Base-by-base conservation (phyloP, 2,329 filamentous ascomycete species). In the Plectosphaerella sp. region DNA sequence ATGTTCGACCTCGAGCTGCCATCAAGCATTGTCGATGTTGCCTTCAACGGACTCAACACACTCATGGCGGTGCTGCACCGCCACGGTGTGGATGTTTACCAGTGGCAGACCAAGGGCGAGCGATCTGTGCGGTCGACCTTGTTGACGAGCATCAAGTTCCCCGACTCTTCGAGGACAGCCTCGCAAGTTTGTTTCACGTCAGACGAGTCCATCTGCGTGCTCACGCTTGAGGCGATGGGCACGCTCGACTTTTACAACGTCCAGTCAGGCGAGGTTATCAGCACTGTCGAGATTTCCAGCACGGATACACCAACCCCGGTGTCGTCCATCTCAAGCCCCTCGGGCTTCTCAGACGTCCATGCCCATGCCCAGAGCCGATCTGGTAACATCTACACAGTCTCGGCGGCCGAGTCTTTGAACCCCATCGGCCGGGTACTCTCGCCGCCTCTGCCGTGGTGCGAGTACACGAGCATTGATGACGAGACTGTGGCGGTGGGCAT, bases 31-130 rank as follows among this genome's bases (percentile, higher is more conserved):
- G 72, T 89, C 16, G 91, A 97, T 69, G 83, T 94, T 49, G 83
- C 87, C 0, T 84, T 97, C 58, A 87, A 83, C 48, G 76, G 75
- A 14, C 77, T 79, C 47, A 85, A 87, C 47, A 78, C 77, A 1
- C 75, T 76, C 8, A 78, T 97, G 63, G 90, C 85, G 4, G 80
- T 95, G 9, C 73, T 97, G 18, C 88, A 91, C 59, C 76, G 80
- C 25, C 64, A 72, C 15, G 82, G 81, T 2, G 72, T 96, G 22
- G 80, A 86, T 28, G 56, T 95, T 0, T 95, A 88, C 62, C 70
- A 81, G 12, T 90, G 90, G 77, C 80, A 86, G 25, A 73, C 84
- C 48, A 79, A 80, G 51, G 76, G 76, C n/a, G 77, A 78, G 16
- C 78, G 75, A 45, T 72, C 75, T 9, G 59, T 75, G 52, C 62